phyloP scores from a whole-genome alignment of 2,329 filamentous ascomycete species.

The Nannizziopsis barbatae region DNA sequence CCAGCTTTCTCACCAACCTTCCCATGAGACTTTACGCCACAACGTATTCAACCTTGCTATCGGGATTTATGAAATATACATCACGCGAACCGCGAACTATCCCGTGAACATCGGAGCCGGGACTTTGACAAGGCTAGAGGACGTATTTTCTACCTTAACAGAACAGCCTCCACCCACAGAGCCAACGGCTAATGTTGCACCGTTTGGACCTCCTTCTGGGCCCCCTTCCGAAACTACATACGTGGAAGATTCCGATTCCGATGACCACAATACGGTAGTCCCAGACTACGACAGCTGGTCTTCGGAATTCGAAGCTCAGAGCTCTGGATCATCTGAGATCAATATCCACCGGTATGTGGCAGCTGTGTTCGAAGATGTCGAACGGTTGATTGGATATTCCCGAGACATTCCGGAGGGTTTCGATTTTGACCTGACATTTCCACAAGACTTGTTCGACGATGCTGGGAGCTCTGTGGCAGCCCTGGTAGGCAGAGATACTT shows the following conservation, averaged over 20 bases:
- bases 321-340: no score
- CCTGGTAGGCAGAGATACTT: constrained; percentile 53
- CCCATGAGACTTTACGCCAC: constrained; percentile 23
- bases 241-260: background rate
- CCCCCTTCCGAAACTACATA: background rate
- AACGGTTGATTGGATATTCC: background rate
- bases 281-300: no score
- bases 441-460: constrained; percentile 43
- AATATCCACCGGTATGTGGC: background rate
- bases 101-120: constrained; percentile 51
- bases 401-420: background rate
- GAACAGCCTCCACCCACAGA: constrained; percentile 32
- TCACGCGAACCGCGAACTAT: constrained; percentile 49
- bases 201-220: constrained; percentile 7
- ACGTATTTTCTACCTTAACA: constrained; percentile 41
- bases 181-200: constrained; percentile 26
- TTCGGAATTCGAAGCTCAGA: no score
- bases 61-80: constrained; percentile 47
- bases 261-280: background rate
- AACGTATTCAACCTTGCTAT: constrained; percentile 46
- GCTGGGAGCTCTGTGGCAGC: constrained; percentile 48
- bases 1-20: constrained; percentile 10
- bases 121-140: constrained; percentile 42
- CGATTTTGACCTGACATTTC: constrained; percentile 29
- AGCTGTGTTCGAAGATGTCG: background rate